Evolutionary conservation across 306 rosid species (phyloP).

Genomic region (Quercus variabilis): DNA sequence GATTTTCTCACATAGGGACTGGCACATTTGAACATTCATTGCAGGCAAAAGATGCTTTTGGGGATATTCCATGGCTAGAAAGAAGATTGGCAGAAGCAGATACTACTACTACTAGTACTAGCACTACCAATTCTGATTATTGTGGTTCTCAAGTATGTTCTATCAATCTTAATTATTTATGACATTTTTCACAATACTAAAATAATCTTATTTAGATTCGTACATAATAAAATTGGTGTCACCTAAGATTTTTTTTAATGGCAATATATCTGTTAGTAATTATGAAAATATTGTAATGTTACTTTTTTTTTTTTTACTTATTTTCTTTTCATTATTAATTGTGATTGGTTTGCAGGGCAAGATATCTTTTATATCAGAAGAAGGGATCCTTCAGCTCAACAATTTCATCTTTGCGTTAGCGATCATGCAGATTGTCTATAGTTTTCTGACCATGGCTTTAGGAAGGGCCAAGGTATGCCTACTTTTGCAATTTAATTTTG

Average conservation of each 20-base stretch:
- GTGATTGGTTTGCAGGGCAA: conserved; percentile 40
- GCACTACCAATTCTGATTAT: background rate
- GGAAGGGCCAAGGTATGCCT: conserved; percentile 53
- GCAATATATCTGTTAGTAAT: too few species aligned
- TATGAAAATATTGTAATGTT: too few species aligned
- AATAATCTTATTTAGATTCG: too few species aligned
- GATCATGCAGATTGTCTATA: conserved; percentile 53
- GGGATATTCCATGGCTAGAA: conserved; percentile 3
- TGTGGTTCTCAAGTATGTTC: conserved; percentile 38
- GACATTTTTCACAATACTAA: too few species aligned
- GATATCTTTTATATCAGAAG: conserved; percentile 44
- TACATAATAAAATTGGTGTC: too few species aligned
- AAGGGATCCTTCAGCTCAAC: conserved; percentile 52
- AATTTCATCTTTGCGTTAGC: conserved; percentile 52
- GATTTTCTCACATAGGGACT: background rate
- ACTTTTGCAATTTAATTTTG: background rate
- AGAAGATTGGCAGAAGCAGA: conserved; percentile 11
- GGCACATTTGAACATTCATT: background rate
- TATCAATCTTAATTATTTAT: background rate
- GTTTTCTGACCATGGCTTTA: conserved; percentile 58
- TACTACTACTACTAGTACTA: background rate
- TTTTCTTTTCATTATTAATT: background rate
- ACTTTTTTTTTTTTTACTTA: background rate
- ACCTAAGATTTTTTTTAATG: too few species aligned
- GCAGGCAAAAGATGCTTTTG: background rate